Conservation (phyloP, 2,329 filamentous ascomycete species). For the Chaetomiaceae sp. region DNA sequence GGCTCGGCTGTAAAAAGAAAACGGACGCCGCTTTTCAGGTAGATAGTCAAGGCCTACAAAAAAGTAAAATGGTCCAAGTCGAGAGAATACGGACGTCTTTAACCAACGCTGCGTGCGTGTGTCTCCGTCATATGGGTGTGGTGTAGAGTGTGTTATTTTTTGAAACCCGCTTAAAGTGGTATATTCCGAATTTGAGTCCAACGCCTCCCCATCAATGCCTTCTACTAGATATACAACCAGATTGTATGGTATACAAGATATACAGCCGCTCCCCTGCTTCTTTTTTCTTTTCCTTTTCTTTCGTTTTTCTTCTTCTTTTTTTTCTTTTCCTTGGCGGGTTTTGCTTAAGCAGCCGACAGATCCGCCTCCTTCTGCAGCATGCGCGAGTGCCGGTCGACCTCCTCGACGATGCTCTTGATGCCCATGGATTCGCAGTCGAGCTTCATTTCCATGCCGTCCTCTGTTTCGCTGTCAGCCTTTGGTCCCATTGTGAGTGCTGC, state of each 20-base stretch:
- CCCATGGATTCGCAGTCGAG: slow-evolving; percentile 76
- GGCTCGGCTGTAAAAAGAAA: not conserved
- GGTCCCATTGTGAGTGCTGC: too few relatives aligned
- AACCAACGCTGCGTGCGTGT: not conserved
- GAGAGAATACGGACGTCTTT: slow-evolving; percentile 1
- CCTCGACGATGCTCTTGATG: slow-evolving; percentile 81
- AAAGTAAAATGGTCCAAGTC: not conserved
- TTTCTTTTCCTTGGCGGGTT: too few relatives aligned
- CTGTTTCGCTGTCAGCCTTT: slow-evolving; percentile 42
- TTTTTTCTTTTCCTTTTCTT: too few relatives aligned
- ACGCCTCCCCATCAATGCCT: slow-evolving; percentile 21
- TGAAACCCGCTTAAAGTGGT: not conserved
- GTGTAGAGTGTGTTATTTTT: not conserved
- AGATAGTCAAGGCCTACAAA: slow-evolving; percentile 2
- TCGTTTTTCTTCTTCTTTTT: too few relatives aligned
- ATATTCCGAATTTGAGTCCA: slow-evolving; percentile 9
- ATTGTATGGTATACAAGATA: slow-evolving; percentile 10
- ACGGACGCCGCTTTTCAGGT: not conserved
- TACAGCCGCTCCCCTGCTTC: too few relatives aligned
- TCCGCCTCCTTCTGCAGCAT: slow-evolving; percentile 78
- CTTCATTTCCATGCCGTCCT: slow-evolving; percentile 88
- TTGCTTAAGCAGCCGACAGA: slow-evolving; percentile 47
- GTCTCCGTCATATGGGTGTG: too few relatives aligned
- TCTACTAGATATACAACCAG: slow-evolving; percentile 6
- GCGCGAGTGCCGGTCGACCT: slow-evolving; percentile 86